Conservation (phyloP, 2,329 filamentous ascomycete genomes). For the Diaporthe amygdali region DNA sequence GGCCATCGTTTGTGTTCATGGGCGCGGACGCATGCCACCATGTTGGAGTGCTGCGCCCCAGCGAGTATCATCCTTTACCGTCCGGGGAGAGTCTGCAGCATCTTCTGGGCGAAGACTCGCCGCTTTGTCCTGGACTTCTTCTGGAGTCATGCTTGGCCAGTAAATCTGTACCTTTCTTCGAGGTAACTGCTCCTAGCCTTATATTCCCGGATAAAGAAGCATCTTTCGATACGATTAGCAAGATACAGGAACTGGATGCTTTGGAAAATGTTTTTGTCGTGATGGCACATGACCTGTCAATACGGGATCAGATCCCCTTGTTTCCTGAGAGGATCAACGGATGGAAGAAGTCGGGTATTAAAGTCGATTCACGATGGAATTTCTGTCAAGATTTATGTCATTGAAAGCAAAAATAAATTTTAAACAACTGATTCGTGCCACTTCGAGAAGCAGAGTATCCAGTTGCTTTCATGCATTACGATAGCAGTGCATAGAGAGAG, state of each 20-base stretch:
- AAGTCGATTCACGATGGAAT: background rate
- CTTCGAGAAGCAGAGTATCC: too few relatives aligned
- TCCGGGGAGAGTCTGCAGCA: background rate
- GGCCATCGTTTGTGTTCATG: constrained; percentile 31
- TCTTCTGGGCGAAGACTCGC: background rate
- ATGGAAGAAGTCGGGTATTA: background rate
- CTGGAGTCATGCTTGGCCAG: background rate
- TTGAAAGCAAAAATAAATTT: too few relatives aligned
- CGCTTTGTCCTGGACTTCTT: background rate
- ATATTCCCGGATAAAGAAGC: constrained; percentile 3
- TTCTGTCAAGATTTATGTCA: constrained; percentile 6
- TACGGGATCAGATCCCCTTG: background rate
- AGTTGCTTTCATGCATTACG: too few relatives aligned
- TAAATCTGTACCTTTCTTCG: constrained; percentile 30
- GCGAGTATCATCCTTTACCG: constrained; percentile 39
- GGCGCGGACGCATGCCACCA: constrained; percentile 35
- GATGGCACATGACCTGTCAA: constrained; percentile 3
- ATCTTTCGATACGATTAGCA: background rate
- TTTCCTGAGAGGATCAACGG: background rate
- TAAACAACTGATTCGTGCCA: too few relatives aligned
- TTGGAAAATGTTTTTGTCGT: background rate
- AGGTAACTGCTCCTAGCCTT: background rate
- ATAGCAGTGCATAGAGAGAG: too few relatives aligned
- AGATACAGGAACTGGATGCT: constrained; percentile 3
- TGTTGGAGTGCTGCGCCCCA: constrained; percentile 42